Percentiles rank a stretch among this genome's conserved stretches.
These are phyloP conservation scores for Cryptococcus sp. DNA, from an alignment of 1,284 basidiomycete species.

Conservation along the genomic window DNA sequence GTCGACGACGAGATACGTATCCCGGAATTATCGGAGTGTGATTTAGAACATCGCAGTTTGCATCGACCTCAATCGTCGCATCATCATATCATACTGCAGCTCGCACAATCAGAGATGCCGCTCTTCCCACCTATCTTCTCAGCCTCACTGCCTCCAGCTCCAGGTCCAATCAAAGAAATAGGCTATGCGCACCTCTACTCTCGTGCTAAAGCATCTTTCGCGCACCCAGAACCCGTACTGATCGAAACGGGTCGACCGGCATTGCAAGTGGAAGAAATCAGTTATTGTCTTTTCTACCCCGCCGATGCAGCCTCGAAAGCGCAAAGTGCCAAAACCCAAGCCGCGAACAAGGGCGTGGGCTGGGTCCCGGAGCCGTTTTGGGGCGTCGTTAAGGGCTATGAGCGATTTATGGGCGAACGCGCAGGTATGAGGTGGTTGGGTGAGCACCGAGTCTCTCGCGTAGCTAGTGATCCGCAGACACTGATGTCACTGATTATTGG, in stretches of 20 bases:
- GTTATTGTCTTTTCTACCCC: slow-evolving; percentile 45
- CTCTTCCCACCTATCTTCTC: slow-evolving; percentile 26
- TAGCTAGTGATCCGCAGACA: neutral
- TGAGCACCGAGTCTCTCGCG: slow-evolving; percentile 12
- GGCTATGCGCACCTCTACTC: slow-evolving; percentile 33
- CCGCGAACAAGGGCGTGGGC: slow-evolving; percentile 11
- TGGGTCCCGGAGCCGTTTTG: slow-evolving; percentile 38
- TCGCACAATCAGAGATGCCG: slow-evolving; percentile 7
- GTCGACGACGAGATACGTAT: too few relatives aligned
- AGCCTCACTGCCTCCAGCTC: slow-evolving; percentile 27
- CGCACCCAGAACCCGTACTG: slow-evolving; percentile 16
- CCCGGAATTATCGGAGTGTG: too few relatives aligned
- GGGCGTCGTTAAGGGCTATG: slow-evolving; percentile 34
- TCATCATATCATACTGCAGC: too few relatives aligned
- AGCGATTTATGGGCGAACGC: slow-evolving; percentile 30
- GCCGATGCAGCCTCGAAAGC: slow-evolving; percentile 4
- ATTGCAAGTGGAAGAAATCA: slow-evolving; percentile 28
- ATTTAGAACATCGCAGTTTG: too few relatives aligned
- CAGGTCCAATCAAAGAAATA: slow-evolving; percentile 27
- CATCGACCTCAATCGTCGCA: too few relatives aligned
- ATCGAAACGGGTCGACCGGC: slow-evolving; percentile 24
- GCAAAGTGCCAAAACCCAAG: too few relatives aligned
- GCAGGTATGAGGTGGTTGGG: slow-evolving; percentile 31
- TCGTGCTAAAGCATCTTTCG: slow-evolving; percentile 19
- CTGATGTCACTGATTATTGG: neutral